Conservation (phyloP, 345 rosid genomes). For the Dipteronia dyeriana region DNA sequence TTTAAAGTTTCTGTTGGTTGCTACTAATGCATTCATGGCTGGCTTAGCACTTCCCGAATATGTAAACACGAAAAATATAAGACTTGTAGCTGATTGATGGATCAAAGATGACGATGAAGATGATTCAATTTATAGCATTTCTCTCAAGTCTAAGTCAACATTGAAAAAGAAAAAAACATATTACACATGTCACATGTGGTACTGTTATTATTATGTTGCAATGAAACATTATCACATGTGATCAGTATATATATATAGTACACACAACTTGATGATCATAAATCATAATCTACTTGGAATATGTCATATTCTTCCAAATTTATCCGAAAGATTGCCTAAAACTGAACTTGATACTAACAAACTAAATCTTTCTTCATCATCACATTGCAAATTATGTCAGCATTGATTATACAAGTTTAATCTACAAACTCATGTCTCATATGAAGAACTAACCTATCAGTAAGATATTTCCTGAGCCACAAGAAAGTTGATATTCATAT, state of each 20-base stretch:
- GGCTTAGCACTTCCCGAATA: slow-evolving; percentile 21
- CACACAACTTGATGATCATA: not conserved
- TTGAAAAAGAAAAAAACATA: not conserved
- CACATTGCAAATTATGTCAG: not conserved
- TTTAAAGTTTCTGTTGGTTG: slow-evolving; percentile 95
- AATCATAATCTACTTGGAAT: not conserved
- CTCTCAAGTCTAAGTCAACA: not conserved
- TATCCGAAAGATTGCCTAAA: not conserved
- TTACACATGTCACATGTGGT: not conserved
- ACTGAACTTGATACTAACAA: not conserved
- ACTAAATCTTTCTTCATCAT: not conserved
- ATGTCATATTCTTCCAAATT: not conserved
- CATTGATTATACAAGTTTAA: not conserved
- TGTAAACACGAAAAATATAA: slow-evolving; percentile 10
- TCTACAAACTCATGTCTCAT: not conserved
- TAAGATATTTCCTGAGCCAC: not conserved
- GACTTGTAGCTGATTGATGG: not conserved
- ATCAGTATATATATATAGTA: not conserved
- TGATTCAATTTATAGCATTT: slow-evolving; percentile 20
- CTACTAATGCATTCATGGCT: slow-evolving; percentile 91
- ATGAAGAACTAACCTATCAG: not conserved
- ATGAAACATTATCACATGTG: slow-evolving; percentile 2
- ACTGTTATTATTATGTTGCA: not conserved
- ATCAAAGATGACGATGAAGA: slow-evolving; percentile 17
- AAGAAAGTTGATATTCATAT: not conserved